Conservation (phyloP, 1,284 basidiomycete genomes). For the Fomitopsis palustris region DNA sequence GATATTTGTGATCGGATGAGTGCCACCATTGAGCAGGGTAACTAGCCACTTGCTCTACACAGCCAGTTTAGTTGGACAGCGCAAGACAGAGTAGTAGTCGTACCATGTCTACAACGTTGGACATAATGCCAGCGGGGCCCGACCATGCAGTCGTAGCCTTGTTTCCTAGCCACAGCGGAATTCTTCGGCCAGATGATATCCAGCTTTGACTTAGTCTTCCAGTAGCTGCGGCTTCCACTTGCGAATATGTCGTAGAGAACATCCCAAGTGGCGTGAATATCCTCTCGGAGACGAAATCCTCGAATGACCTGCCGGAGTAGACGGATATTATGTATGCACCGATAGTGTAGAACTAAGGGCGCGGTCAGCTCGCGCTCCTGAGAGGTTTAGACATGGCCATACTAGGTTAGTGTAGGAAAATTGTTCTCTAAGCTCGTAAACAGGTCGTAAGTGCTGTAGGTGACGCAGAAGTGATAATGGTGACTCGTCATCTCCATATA, state of each 20-base stretch:
- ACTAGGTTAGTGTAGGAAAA: constrained; percentile 41
- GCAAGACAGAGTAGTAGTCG: constrained; percentile 17
- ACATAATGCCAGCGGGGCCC: constrained; percentile 31
- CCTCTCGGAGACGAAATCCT: constrained; percentile 22
- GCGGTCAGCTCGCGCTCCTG: too few relatives aligned
- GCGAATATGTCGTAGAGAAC: constrained; percentile 32
- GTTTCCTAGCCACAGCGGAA: constrained; percentile 26
- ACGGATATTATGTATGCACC: constrained; percentile 29
- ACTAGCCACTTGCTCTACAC: constrained; percentile 28
- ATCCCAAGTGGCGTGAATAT: constrained; percentile 32
- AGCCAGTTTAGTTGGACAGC: not conserved
- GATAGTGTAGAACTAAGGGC: constrained; percentile 12
- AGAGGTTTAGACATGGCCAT: not conserved
- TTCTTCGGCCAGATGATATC: constrained; percentile 18
- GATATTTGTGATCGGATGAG: constrained; percentile 20
- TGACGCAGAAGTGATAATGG: constrained; percentile 24
- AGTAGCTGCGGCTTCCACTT: constrained; percentile 25
- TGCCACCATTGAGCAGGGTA: constrained; percentile 23
- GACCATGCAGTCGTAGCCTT: constrained; percentile 17
- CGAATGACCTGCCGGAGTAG: constrained; percentile 30
- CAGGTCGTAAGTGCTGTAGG: constrained; percentile 31
- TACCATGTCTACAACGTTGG: constrained; percentile 29
- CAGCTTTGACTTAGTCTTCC: constrained; percentile 32
- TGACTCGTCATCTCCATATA: constrained; percentile 28
- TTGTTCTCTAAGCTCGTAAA: constrained; percentile 35